Evolutionary conservation across 306 rosid species (phyloP).

Genomic region (Cucumis hystrix): DNA sequence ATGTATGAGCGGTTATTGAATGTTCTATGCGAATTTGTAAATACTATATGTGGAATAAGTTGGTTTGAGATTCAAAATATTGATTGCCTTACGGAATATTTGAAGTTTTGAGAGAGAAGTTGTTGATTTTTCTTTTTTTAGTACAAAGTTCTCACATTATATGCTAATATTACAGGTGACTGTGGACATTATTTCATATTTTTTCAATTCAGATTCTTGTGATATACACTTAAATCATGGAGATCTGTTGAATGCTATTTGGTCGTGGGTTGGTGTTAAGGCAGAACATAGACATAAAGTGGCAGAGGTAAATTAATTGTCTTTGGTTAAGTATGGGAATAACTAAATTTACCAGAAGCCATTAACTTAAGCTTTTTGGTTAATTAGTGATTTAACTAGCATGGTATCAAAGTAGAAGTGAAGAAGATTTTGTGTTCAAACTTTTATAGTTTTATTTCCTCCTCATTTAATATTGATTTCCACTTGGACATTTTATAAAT

Average conservation of each 20-base stretch:
- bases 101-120: neutral
- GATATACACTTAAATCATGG: conserved; percentile 87
- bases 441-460: too few relatives aligned
- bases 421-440: too few relatives aligned
- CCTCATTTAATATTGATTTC: too few relatives aligned
- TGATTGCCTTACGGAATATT: neutral
- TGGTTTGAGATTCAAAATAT: neutral
- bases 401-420: too few relatives aligned
- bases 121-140: neutral
- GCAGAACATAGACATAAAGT: conserved; percentile 75
- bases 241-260: conserved; percentile 69
- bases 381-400: too few relatives aligned
- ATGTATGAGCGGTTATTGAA: too few relatives aligned
- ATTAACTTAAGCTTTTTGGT: too few relatives aligned
- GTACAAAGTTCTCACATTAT: neutral
- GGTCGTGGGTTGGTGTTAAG: conserved; percentile 93
- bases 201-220: conserved; percentile 54
- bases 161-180: conserved; percentile 47
- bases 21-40: too few relatives aligned
- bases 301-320: conserved; percentile 70
- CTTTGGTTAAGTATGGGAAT: neutral
- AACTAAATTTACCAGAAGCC: too few relatives aligned
- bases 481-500: too few relatives aligned
- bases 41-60: neutral
- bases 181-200: conserved; percentile 49